Evolutionary conservation across 768 basidiomycete genomes (phyloP).

Genomic region (Termitomyces sp.): DNA sequence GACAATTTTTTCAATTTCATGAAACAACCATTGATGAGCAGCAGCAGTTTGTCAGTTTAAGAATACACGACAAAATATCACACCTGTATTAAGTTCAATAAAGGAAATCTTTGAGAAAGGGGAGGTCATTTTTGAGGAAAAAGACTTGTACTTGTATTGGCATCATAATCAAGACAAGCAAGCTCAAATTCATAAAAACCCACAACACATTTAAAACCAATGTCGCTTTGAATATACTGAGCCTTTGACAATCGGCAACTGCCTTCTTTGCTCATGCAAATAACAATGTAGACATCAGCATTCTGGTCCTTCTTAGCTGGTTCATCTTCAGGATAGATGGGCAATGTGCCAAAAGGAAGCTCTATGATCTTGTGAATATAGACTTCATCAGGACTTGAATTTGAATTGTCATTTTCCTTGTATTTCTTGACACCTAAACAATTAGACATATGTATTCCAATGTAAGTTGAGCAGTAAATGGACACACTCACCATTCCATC

Average conservation of each 20-base stretch:
- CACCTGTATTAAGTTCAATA: not conserved
- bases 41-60: slow-evolving; percentile 11
- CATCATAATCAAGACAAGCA: not conserved
- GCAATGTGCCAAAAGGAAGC: not conserved
- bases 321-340: not conserved
- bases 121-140: too few species aligned
- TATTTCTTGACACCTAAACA: not conserved
- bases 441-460: too few species aligned
- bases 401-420: not conserved
- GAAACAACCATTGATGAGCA: slow-evolving; percentile 15
- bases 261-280: slow-evolving; percentile 19
- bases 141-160: not conserved
- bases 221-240: slow-evolving; percentile 23
- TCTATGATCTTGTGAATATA: not conserved
- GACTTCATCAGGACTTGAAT: not conserved
- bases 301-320: slow-evolving; percentile 1
- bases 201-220: slow-evolving; percentile 19
- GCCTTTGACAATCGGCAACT: slow-evolving; percentile 13
- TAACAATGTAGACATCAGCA: slow-evolving; percentile 12
- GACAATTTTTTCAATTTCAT: slow-evolving; percentile 15
- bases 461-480: too few species aligned
- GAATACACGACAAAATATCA: not conserved
- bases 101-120: too few species aligned
- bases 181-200: slow-evolving; percentile 24
- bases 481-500: too few species aligned